These are phyloP conservation scores for Bipolaris oryzae DNA, from an alignment of 2,329 filamentous ascomycete species.

Conservation along the genomic window DNA sequence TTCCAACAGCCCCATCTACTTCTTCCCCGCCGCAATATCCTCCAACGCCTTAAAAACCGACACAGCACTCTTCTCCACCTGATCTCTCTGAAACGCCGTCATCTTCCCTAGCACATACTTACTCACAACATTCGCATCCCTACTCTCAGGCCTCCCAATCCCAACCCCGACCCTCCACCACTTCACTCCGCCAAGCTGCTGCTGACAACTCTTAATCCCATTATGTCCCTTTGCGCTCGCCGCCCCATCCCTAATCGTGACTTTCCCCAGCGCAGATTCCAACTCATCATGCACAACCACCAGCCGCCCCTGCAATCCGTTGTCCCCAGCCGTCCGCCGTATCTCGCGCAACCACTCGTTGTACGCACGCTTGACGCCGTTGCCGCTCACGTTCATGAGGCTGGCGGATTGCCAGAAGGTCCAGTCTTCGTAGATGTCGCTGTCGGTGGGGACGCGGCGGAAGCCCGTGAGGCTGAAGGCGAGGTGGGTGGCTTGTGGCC, in stretches of 20 bases:
- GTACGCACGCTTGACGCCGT: constrained; percentile 71
- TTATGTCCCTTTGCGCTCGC: constrained; percentile 54
- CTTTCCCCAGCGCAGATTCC: constrained; percentile 71
- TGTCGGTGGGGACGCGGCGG: constrained; percentile 11
- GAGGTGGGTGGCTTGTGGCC: constrained; percentile 32
- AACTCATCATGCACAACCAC: constrained; percentile 90
- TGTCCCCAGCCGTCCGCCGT: constrained; percentile 9
- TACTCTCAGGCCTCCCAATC: constrained; percentile 78
- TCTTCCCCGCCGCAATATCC: constrained; percentile 53
- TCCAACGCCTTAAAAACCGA: constrained; percentile 61
- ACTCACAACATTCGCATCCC: constrained; percentile 71
- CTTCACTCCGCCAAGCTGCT: constrained; percentile 40
- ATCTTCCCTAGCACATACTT: constrained; percentile 78
- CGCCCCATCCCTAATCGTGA: constrained; percentile 68
- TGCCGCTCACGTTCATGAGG: constrained; percentile 85
- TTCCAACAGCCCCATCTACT: background rate
- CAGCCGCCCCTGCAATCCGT: constrained; percentile 56
- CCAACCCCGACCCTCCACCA: constrained; percentile 75
- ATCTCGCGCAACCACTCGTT: constrained; percentile 53
- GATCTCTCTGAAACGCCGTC: constrained; percentile 48
- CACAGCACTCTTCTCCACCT: constrained; percentile 56
- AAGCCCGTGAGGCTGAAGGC: constrained; percentile 53
- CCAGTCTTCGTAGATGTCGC: constrained; percentile 50
- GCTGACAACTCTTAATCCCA: constrained; percentile 52
- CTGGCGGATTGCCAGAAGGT: constrained; percentile 76